These are phyloP conservation scores for Arctium lappa DNA, from an alignment of 129 eudicot genomes.

Conservation along the genomic window DNA sequence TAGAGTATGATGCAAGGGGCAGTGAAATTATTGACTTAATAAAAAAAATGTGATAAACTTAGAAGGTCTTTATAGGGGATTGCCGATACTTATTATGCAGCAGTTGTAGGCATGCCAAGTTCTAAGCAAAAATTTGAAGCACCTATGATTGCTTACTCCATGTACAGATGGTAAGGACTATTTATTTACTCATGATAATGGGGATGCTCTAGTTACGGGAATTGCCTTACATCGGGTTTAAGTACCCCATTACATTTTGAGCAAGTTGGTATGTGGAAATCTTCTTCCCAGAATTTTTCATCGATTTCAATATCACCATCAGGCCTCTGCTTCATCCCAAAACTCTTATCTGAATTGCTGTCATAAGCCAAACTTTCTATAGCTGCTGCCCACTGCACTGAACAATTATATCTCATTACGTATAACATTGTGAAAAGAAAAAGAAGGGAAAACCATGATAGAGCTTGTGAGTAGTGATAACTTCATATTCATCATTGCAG, in stretches of 20 bases:
- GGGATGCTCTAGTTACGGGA: neutral
- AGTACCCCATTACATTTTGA: conserved; percentile 68
- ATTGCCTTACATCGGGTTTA: conserved; percentile 84
- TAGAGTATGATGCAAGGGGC: neutral
- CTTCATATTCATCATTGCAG: neutral
- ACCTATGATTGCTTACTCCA: neutral
- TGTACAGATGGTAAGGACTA: neutral
- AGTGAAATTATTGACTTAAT: neutral
- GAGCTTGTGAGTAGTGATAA: neutral
- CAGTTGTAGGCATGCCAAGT: neutral
- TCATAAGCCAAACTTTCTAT: conserved; percentile 73
- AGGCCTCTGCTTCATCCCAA: conserved; percentile 94
- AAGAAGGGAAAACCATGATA: neutral
- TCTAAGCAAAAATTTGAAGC: neutral
- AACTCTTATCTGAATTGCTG: conserved; percentile 73
- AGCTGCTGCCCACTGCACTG: conserved; percentile 89
- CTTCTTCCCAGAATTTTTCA: conserved; percentile 98
- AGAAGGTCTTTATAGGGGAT: neutral
- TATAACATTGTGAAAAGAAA: neutral
- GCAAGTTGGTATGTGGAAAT: conserved; percentile 73
- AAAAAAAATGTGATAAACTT: too few species aligned
- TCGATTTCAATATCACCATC: conserved; percentile 98
- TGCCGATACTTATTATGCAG: neutral
- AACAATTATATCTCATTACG: conserved; percentile 6
- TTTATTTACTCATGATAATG: neutral